A percentile compares a stretch with the other conserved stretches of the same genome.
Evolutionary conservation across 306 rosid genomes (phyloP).

Genomic region (Ziziphus jujuba): DNA sequence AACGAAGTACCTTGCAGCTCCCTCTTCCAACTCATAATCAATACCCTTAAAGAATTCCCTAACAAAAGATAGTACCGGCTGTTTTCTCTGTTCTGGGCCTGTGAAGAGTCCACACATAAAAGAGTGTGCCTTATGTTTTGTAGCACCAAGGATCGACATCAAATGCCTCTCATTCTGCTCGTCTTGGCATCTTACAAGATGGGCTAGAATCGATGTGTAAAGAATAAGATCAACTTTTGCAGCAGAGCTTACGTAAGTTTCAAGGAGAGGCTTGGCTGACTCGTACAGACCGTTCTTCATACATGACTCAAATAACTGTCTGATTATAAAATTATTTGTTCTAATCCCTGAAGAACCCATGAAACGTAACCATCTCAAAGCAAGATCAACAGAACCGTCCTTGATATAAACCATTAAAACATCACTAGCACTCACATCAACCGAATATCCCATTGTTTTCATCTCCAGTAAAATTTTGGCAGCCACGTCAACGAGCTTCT

Average conservation of each 20-base stretch:
- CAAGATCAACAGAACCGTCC: conserved; percentile 89
- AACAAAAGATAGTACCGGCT: conserved; percentile 78
- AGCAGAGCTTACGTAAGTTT: conserved; percentile 77
- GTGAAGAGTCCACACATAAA: conserved; percentile 93
- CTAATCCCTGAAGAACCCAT: conserved; percentile 93
- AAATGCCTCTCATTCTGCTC: conserved; percentile 82
- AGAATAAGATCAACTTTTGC: conserved; percentile 93
- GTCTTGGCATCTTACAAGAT: conserved; percentile 92
- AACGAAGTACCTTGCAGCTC: conserved; percentile 84
- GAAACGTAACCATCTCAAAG: conserved; percentile 88
- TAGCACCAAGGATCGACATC: conserved; percentile 84
- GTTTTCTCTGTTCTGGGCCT: conserved; percentile 81
- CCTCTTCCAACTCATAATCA: conserved; percentile 94
- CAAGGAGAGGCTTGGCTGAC: conserved; percentile 88
- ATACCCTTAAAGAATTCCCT: conserved; percentile 86
- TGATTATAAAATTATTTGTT: conserved; percentile 81
- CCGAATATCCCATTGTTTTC: conserved; percentile 90
- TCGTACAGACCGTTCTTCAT: conserved; percentile 82
- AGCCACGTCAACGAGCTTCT: conserved; percentile 77
- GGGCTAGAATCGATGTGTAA: conserved; percentile 87
- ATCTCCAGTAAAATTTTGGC: conserved; percentile 87
- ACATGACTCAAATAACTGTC: conserved; percentile 93
- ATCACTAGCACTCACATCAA: conserved; percentile 92
- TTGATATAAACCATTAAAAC: conserved; percentile 90
- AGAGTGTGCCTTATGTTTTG: conserved; percentile 78